Percentiles rank a stretch among this genome's conserved stretches.
Evolutionary conservation across 129 eudicot species (phyloP).

Genomic region (Lactuca sativa): DNA sequence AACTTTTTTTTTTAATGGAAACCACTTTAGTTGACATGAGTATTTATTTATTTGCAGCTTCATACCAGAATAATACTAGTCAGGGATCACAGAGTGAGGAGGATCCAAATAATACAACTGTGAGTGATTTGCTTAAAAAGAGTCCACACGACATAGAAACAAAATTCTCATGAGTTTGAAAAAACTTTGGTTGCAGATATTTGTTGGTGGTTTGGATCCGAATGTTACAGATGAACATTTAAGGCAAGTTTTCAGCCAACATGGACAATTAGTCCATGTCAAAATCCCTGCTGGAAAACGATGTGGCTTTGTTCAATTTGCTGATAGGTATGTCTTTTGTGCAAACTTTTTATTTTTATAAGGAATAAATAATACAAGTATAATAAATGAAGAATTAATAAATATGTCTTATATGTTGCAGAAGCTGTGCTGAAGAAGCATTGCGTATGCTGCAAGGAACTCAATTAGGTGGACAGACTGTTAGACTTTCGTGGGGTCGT

Average conservation of each 20-base stretch:
- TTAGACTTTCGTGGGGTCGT: constrained; percentile 90
- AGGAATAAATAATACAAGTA: too few species aligned
- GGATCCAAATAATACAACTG: constrained; percentile 94
- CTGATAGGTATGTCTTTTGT: background rate
- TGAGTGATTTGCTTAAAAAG: constrained; percentile 42
- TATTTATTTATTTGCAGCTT: constrained; percentile 54
- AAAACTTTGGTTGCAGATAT: constrained; percentile 49
- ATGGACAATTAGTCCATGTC: constrained; percentile 80
- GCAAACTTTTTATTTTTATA: too few species aligned
- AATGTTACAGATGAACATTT: constrained; percentile 75
- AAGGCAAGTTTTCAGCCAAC: constrained; percentile 67
- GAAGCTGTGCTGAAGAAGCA: constrained; percentile 76
- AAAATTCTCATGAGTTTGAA: background rate
- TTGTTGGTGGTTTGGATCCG: constrained; percentile 86
- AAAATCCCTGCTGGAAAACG: constrained; percentile 89
- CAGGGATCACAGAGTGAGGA: constrained; percentile 79
- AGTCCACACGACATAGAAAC: background rate
- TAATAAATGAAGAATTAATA: too few species aligned
- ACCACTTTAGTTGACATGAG: background rate
- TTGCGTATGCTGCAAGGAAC: constrained; percentile 59
- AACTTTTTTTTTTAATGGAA: too few species aligned
- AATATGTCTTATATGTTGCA: constrained; percentile 5
- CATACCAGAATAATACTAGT: constrained; percentile 57
- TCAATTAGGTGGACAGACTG: constrained; percentile 61
- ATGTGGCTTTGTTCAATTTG: constrained; percentile 86